These are phyloP conservation scores for Backusella circina DNA, from an alignment of 192 early-diverging fungal genomes.

Conservation along the genomic window DNA sequence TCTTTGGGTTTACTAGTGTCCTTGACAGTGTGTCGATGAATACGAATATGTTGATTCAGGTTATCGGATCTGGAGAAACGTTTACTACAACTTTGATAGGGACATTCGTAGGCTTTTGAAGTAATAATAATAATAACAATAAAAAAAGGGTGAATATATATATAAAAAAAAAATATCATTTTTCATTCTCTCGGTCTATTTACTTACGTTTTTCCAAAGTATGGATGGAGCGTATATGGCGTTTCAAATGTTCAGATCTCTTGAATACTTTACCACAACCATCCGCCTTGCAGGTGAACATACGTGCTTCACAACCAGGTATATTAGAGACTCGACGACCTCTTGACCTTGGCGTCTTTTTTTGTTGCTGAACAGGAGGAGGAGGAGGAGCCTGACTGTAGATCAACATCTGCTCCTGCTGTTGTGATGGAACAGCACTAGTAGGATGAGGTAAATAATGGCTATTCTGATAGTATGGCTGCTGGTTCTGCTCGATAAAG, in stretches of 20 bases:
- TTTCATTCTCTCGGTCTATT: neutral
- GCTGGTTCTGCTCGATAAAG: neutral
- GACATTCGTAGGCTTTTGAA: constrained; percentile 55
- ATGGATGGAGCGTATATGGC: constrained; percentile 58
- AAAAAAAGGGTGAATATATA: neutral
- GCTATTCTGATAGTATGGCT: neutral
- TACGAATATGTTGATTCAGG: constrained; percentile 54
- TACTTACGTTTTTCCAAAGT: constrained; percentile 60
- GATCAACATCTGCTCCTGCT: neutral
- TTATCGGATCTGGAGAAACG: constrained; percentile 57
- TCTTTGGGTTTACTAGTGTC: neutral
- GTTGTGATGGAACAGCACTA: neutral
- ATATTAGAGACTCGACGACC: constrained; percentile 51
- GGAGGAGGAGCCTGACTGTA: neutral
- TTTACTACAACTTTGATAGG: constrained; percentile 50
- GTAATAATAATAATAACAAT: too few species aligned
- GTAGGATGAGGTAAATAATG: neutral
- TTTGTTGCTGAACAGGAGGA: neutral
- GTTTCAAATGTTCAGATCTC: constrained; percentile 56
- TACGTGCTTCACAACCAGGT: constrained; percentile 45
- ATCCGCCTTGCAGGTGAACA: constrained; percentile 51
- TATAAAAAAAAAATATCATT: neutral
- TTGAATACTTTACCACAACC: constrained; percentile 61
- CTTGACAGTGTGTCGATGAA: constrained; percentile 41
- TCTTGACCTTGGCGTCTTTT: constrained; percentile 42